Evolutionary conservation across 208 protist genomes (phyloP).

Genomic region (Naegleria gruberi): DNA sequence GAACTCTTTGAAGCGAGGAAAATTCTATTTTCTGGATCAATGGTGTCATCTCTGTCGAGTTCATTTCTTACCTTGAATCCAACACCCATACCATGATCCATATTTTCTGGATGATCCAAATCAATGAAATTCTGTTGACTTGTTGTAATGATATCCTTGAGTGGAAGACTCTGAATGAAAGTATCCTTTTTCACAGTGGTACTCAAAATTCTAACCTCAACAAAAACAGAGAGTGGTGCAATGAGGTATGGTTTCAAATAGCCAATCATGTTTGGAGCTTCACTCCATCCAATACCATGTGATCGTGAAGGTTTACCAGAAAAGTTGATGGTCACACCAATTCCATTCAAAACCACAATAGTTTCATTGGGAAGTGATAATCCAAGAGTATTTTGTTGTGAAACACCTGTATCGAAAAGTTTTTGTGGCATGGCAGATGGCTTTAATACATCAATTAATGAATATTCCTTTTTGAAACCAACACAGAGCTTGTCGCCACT

Average conservation of each 20-base stretch:
- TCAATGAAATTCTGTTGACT: slow-evolving; percentile 30
- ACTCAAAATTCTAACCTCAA: slow-evolving; percentile 26
- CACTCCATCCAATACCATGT: background rate
- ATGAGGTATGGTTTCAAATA: slow-evolving; percentile 30
- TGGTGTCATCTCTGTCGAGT: background rate
- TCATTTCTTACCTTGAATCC: background rate
- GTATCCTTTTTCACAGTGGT: background rate
- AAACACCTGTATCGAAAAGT: background rate
- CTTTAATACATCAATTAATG: slow-evolving; percentile 3
- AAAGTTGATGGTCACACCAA: slow-evolving; percentile 20
- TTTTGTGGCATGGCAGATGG: background rate
- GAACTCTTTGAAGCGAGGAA: background rate
- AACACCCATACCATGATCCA: slow-evolving; percentile 16
- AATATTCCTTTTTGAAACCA: slow-evolving; percentile 28
- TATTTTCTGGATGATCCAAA: slow-evolving; percentile 13
- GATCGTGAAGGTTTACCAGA: slow-evolving; percentile 26
- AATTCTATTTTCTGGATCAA: background rate
- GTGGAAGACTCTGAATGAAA: slow-evolving; percentile 11
- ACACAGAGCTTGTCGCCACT: slow-evolving; percentile 26
- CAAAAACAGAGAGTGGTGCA: background rate
- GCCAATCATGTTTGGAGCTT: slow-evolving; percentile 9
- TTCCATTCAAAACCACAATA: background rate
- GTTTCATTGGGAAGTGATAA: background rate
- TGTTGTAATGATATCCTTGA: background rate
- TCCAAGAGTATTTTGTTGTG: slow-evolving; percentile 4